Percentiles rank a stretch among this genome's conserved stretches.
These are phyloP conservation scores for Arachis hypogaea DNA, from an alignment of 306 rosid genomes.

Conservation along the genomic window DNA sequence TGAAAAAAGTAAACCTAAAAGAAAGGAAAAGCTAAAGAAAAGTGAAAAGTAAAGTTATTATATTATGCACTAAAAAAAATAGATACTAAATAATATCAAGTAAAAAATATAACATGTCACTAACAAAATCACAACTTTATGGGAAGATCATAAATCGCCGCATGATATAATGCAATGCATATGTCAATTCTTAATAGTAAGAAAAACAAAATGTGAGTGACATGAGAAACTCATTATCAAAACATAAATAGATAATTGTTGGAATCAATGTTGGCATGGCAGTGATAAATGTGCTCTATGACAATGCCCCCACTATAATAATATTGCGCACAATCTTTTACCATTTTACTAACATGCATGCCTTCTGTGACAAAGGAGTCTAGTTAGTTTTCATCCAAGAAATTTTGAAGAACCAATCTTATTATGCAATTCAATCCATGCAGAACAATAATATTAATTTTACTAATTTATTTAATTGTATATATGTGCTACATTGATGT, in stretches of 20 bases:
- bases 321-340: constrained; percentile 30
- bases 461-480: too few species aligned
- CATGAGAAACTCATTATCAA: constrained; percentile 22
- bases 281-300: constrained; percentile 42
- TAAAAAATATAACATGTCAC: neutral
- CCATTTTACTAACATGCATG: constrained; percentile 23
- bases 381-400: neutral
- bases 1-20: neutral
- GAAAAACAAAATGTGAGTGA: neutral
- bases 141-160: neutral
- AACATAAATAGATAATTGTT: neutral
- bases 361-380: neutral
- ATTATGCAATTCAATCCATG: neutral
- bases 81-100: neutral
- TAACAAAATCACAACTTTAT: neutral
- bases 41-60: neutral
- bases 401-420: constrained; percentile 6
- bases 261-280: constrained; percentile 24
- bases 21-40: constrained; percentile 13
- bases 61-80: neutral
- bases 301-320: constrained; percentile 37
- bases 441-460: neutral
- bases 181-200: constrained; percentile 31
- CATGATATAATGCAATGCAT: constrained; percentile 25
- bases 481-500: too few species aligned